Percentiles rank a stretch among this genome's conserved stretches.
phyloP scores from a whole-genome alignment of 23 red algal genomes.

The Chondrus crispus region DNA sequence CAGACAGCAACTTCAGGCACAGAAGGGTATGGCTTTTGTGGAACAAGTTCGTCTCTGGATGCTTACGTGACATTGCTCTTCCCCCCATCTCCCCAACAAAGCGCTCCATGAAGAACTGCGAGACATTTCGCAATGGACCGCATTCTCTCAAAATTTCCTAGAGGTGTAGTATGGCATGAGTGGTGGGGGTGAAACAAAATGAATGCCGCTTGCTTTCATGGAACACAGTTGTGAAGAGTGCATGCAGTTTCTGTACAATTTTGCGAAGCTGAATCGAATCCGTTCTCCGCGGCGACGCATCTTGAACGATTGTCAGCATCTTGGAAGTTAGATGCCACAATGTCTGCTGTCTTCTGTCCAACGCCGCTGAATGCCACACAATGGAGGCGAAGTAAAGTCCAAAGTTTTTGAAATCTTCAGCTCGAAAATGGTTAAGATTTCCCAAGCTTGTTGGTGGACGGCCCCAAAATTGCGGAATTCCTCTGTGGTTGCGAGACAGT shows the following conservation, averaged over 20 bases:
- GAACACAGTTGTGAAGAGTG: neutral
- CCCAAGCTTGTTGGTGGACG: neutral
- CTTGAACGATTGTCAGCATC: neutral
- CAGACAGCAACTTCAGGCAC: neutral
- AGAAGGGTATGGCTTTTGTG: neutral
- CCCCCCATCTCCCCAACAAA: neutral
- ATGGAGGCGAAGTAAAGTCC: neutral
- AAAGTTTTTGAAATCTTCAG: slow-evolving; percentile 9
- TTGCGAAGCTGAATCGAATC: neutral
- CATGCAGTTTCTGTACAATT: neutral
- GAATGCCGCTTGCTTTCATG: neutral
- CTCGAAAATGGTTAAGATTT: neutral
- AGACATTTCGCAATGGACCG: neutral
- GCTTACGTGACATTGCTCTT: neutral
- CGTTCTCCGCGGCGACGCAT: neutral
- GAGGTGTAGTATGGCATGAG: slow-evolving; percentile 13
- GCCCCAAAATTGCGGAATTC: neutral
- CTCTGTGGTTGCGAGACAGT: no score
- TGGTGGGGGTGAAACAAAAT: neutral
- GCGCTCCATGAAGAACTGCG: neutral
- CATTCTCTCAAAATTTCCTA: neutral
- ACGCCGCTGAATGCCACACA: neutral
- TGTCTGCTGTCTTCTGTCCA: neutral
- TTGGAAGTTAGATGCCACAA: neutral
- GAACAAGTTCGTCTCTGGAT: neutral